phyloP scores from a whole-genome alignment of 176 grass and related monocot genomes.

The bread wheat (Triticum aestivum) region IWGSC_CS_RefSeq_v2.1 NC_057807.1:422402920-422403419 shows the following conservation, averaged over 20 bases:
- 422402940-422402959: slow-evolving; percentile 35
- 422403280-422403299: slow-evolving; percentile 27
- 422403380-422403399: neutral
- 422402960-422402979: neutral
- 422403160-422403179: neutral
- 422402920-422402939: slow-evolving; percentile 59
- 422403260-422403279: neutral
- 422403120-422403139: neutral
- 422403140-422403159: neutral
- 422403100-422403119: no score
- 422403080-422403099: no score
- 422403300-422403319: slow-evolving; percentile 6
- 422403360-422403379: slow-evolving; percentile 32
- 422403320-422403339: slow-evolving; percentile 15
- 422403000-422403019: no score
- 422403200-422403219: neutral
- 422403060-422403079: neutral
- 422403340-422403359: neutral
- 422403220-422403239: neutral
- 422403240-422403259: neutral
- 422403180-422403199: neutral
- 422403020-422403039: neutral
- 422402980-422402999: neutral
- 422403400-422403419: slow-evolving; percentile 25
- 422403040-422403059: neutral